A percentile compares a stretch with the other conserved stretches of the same genome.
Evolutionary conservation across 768 basidiomycete genomes (phyloP).

Genomic region (Auriscalpium orientale): DNA sequence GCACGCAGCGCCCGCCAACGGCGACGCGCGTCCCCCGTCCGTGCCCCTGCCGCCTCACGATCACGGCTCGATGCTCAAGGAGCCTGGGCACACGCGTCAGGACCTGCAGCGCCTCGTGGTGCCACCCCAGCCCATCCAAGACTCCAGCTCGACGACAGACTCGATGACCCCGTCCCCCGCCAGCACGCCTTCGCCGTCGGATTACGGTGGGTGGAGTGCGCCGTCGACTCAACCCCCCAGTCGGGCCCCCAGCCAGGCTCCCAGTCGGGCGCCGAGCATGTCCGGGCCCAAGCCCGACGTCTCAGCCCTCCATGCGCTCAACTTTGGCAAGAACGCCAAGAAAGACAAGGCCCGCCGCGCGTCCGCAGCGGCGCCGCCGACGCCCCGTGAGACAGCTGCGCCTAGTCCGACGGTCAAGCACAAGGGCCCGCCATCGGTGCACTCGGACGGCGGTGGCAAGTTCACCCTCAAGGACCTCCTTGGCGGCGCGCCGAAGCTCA

Average conservation of each 20-base stretch:
- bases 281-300: conserved; percentile 15
- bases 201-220: conserved; percentile 52
- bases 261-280: conserved; percentile 33
- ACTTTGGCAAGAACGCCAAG: background rate
- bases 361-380: background rate
- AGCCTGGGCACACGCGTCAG: conserved; percentile 40
- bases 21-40: conserved; percentile 18
- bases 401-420: conserved; percentile 26
- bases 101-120: conserved; percentile 32
- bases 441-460: conserved; percentile 55
- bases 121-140: conserved; percentile 17
- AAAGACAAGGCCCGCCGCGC: background rate
- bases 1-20: conserved; percentile 7
- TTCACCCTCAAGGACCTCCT: conserved; percentile 85
- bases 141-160: conserved; percentile 29
- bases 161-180: conserved; percentile 31
- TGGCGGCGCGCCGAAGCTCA: conserved; percentile 63
- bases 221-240: conserved; percentile 59
- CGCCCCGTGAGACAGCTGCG: conserved; percentile 24
- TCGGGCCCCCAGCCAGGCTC: conserved; percentile 40
- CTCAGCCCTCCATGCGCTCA: background rate
- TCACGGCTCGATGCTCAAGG: conserved; percentile 38
- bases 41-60: conserved; percentile 49
- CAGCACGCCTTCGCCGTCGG: conserved; percentile 46
- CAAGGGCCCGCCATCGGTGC: conserved; percentile 35